Conservation (phyloP, 352 stramenopile genomes). For the Pythium volutum region DNA sequence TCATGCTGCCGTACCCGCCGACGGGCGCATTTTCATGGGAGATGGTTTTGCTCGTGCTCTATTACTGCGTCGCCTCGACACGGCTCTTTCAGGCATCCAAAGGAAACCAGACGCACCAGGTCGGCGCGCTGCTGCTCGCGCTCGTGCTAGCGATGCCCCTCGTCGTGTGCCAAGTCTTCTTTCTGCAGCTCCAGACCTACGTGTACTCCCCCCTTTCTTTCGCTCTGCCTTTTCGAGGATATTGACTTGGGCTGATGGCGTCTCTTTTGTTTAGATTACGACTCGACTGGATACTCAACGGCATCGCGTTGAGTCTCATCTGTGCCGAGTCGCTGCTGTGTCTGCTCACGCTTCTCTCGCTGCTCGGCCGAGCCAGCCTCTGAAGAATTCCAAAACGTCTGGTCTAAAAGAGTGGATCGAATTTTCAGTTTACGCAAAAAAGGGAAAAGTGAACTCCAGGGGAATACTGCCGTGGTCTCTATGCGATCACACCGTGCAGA, state of each 20-base stretch:
- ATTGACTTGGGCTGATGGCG: background rate
- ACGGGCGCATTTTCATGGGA: conserved; percentile 56
- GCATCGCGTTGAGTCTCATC: conserved; percentile 54
- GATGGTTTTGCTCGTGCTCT: conserved; percentile 59
- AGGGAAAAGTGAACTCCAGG: too few species aligned
- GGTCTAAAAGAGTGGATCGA: background rate
- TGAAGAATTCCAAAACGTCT: background rate
- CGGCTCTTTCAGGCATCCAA: conserved; percentile 81
- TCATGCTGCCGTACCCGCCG: conserved; percentile 46
- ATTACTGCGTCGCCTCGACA: conserved; percentile 50
- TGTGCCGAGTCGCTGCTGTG: conserved; percentile 51
- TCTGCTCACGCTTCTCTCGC: conserved; percentile 41
- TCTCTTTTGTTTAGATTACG: conserved; percentile 31
- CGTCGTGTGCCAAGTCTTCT: conserved; percentile 72
- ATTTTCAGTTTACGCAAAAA: too few species aligned
- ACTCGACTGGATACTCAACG: conserved; percentile 61
- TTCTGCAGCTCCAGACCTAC: conserved; percentile 74
- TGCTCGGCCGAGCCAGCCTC: conserved; percentile 21
- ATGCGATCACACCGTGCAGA: conserved; percentile 70
- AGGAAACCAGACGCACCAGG: conserved; percentile 75
- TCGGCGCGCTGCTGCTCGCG: conserved; percentile 51
- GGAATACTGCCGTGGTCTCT: conserved; percentile 9
- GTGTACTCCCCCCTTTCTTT: conserved; percentile 34
- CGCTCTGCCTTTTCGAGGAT: background rate
- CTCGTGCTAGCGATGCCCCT: conserved; percentile 48